These are phyloP conservation scores for Barnettozyma siamensis DNA, from an alignment of 805 yeast species.

Conservation along the genomic window DNA sequence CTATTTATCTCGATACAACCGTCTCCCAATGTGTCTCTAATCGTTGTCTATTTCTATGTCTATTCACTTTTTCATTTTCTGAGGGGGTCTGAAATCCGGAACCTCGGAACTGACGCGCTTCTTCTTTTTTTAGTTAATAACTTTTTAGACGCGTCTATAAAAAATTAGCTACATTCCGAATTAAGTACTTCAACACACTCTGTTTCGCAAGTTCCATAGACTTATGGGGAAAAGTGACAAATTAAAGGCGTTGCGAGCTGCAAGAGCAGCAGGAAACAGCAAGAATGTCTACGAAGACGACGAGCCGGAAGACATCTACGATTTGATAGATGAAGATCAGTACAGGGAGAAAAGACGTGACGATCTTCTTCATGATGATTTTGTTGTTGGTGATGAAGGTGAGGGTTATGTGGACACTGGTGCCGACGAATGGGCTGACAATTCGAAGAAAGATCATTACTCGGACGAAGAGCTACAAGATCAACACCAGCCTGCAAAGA, in stretches of 20 bases:
- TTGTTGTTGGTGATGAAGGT: constrained; percentile 91
- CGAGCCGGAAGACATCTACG: constrained; percentile 61
- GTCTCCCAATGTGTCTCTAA: too few relatives aligned
- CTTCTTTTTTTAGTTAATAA: too few relatives aligned
- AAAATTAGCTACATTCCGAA: not conserved
- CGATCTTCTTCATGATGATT: constrained; percentile 82
- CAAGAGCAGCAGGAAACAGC: constrained; percentile 49
- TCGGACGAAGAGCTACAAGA: constrained; percentile 45
- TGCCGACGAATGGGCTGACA: constrained; percentile 78
- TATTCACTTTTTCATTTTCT: not conserved
- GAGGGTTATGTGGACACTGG: constrained; percentile 94
- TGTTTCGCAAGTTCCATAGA: not conserved
- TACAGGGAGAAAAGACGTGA: constrained; percentile 73
- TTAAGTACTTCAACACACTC: not conserved
- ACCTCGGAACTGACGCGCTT: constrained; percentile 1
- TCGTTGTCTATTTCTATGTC: too few relatives aligned
- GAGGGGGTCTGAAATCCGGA: not conserved
- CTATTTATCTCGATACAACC: too few relatives aligned
- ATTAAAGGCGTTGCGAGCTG: constrained; percentile 56
- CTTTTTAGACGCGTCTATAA: not conserved
- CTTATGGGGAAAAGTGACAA: constrained; percentile 38
- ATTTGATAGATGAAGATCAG: constrained; percentile 78
- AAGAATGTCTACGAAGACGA: constrained; percentile 37
- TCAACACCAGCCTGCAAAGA: constrained; percentile 10
- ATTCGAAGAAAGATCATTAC: constrained; percentile 38